Base-by-base conservation (phyloP, 176 grass and related monocot genomes). In the Melocanna baccifera region DNA sequence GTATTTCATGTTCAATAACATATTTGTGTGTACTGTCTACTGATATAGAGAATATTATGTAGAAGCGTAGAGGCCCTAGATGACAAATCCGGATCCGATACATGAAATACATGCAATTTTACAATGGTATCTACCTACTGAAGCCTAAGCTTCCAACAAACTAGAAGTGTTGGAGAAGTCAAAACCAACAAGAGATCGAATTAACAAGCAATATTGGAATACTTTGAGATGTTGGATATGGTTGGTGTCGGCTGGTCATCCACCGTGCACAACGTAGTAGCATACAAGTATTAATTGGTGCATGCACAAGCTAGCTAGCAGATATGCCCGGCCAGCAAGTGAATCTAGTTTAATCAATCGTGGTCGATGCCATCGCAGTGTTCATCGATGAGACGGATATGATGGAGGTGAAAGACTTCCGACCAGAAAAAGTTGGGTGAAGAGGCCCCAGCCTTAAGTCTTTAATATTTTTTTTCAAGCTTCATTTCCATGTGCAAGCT, bases 251-350 rank as follows among this genome's bases (percentile, higher is more conserved):
- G 77, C 46, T n/a, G 82, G 55, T 71, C 43, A 67, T 84, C 76
- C 29, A 34, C 34, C 82, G 15, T 1, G 19, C 9, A 82, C 73
- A 83, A 74, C 79, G 89, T 30, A 87, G 89, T 90, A 61, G 89
- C 84, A 90, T 83, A 80, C 80, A 90, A 90, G 89, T 79, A 87
- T 79, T 25, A 46, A 58, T 78, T 8, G 59, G 59, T 41, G 77
- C 74, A 14, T 75, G 76, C 52, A 61, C 77, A 81, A 69, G 58
- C 81, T 78, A 16, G 69, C 41, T 37, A 39, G 28, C 28, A 64
- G 28, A 2, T 16, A n/a, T 4, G 28, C 40, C 79, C 18, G 47
- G 41, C 30, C 77, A 90, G 80, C 89, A 83, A 87, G 67, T 74
- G 73, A 58, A 79, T 62, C 80, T 51, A 42, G 67, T 74, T 83